A percentile compares a stretch with the other conserved stretches of the same genome.
These are phyloP conservation scores for Tetramitus jugosus DNA, from an alignment of 208 protist species.

Conservation along the genomic window DNA sequence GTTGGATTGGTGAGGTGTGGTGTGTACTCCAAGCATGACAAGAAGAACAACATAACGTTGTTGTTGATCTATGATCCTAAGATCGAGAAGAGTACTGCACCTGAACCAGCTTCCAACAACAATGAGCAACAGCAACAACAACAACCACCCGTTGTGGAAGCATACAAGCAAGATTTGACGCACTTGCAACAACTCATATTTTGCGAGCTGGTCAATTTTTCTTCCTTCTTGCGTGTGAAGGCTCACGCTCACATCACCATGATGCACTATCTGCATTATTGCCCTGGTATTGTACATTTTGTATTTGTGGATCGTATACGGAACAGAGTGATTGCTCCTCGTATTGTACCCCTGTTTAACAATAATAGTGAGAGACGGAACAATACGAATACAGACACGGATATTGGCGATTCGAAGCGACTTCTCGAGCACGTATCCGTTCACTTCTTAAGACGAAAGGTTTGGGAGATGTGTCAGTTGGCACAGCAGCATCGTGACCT, in stretches of 20 bases:
- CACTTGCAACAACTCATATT: no score
- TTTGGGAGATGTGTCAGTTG: constrained; percentile 5
- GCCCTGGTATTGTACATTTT: constrained; percentile 15
- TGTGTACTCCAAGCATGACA: background rate
- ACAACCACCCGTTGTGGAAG: background rate
- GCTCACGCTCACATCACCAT: background rate
- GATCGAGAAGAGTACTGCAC: background rate
- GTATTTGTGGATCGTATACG: background rate
- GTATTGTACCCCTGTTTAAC: background rate
- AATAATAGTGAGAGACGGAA: background rate
- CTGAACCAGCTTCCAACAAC: background rate
- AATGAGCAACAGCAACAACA: background rate
- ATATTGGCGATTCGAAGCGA: background rate
- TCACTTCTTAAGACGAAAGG: background rate
- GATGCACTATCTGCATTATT: constrained; percentile 14
- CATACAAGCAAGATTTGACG: no score
- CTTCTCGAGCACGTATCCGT: no score
- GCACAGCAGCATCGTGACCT: background rate
- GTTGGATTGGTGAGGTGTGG: background rate
- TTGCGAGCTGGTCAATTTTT: background rate
- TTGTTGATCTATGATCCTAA: constrained; percentile 4
- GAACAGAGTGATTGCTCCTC: constrained; percentile 4
- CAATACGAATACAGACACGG: background rate
- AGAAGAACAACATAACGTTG: background rate
- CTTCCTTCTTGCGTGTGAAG: background rate